Base-by-base conservation (phyloP, 176 grass and related monocot genomes). In the Aegilops sharonensis region DNA sequence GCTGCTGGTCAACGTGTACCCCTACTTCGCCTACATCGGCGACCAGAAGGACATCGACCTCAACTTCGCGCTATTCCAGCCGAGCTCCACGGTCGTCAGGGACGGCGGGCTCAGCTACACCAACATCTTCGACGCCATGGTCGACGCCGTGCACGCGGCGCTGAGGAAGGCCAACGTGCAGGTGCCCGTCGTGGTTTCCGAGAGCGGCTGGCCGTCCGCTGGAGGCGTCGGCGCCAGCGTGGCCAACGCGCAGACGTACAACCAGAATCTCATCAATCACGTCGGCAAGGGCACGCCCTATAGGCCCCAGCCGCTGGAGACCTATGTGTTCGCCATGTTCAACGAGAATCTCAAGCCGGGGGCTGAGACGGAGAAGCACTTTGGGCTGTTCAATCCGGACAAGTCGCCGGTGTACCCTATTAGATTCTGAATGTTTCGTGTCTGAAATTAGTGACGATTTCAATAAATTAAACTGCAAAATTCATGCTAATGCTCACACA, bases 271-370 rank as follows among this genome's bases (percentile, higher is more conserved):
- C 11, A 30, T 65, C 27, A 29, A 65, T 12, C 63, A 65, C 27
- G 63, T 30, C 11, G 63, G 25, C 25, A 12, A 30, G 4, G 63
- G 25, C 27, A 65, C 63, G 63, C 63, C 63, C 5, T 13, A 6
- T 12, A 65, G 12, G 2, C 63, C 25, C 5, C 11, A 6, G 11
- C 11, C 11, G 12, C 5, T 93, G 34, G 95, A 95, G 91, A 92
- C 95, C 45, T 98, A 95, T 32, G 62, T 95, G 17, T 98, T 98
- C 89, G 91, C 95, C 30, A 95, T 98, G 93, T 98, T 98, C 76
- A 98, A 98, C 82, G 95, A 98, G 89, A 88, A 98, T 84, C 42
- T 2, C 11, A 65, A 30, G 63, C 5, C 11, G 0, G 63, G 63
- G 25, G 63, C 11, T 5, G 25, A 12, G 27, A 65, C 63, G 12